Conservation (phyloP, 2,329 filamentous ascomycete species). For the Waltergamsia citrina region DNA sequence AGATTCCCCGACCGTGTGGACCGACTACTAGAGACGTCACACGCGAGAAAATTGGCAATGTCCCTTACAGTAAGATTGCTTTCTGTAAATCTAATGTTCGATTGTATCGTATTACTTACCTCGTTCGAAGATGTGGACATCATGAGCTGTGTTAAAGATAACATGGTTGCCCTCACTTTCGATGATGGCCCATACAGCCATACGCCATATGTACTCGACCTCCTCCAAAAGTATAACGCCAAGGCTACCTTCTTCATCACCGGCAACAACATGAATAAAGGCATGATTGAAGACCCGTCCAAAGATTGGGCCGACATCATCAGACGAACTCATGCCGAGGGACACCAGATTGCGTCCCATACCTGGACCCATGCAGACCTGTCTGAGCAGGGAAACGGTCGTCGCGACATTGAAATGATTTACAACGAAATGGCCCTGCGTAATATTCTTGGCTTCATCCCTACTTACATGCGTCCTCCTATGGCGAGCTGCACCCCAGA, state of each 20-base stretch:
- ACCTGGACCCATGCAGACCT: constrained; percentile 38
- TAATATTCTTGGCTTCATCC: constrained; percentile 29
- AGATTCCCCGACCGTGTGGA: too few species aligned
- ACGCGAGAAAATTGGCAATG: too few species aligned
- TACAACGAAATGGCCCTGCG: constrained; percentile 34
- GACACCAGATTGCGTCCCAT: constrained; percentile 37
- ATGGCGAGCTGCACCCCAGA: constrained; percentile 29
- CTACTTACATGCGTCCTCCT: constrained; percentile 33
- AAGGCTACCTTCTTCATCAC: constrained; percentile 32
- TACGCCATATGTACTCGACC: constrained; percentile 29
- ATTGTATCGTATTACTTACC: too few species aligned
- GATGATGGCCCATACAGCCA: constrained; percentile 35
- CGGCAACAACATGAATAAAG: constrained; percentile 29
- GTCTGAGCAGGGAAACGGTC: constrained; percentile 19
- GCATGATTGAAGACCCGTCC: constrained; percentile 25
- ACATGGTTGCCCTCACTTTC: constrained; percentile 32
- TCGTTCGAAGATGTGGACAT: too few species aligned
- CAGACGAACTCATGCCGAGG: constrained; percentile 26
- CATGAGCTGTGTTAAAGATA: constrained; percentile 22
- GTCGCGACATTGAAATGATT: constrained; percentile 27
- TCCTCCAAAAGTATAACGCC: constrained; percentile 17
- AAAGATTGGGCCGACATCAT: constrained; percentile 25
- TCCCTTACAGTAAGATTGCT: too few species aligned
- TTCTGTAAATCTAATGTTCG: too few species aligned
- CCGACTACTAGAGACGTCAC: too few species aligned